Conservation (phyloP, 768 basidiomycete species). For the Collybia nuda region DNA sequence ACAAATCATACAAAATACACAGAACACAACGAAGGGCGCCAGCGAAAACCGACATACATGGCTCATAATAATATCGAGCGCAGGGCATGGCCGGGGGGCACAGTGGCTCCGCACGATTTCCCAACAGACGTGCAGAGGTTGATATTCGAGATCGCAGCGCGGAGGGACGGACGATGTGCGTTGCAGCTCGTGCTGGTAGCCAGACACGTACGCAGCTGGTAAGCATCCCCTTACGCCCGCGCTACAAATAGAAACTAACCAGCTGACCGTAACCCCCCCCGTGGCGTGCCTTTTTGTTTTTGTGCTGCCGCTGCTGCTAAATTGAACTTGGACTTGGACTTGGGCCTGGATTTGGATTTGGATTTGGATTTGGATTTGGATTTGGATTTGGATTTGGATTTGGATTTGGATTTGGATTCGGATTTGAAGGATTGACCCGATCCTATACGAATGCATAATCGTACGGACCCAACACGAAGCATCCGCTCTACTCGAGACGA, state of each 20-base stretch:
- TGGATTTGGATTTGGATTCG: background rate
- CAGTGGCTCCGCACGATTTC: constrained; percentile 1
- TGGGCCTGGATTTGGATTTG: too few relatives aligned
- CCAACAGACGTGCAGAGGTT: constrained; percentile 22
- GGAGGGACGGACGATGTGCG: constrained; percentile 14
- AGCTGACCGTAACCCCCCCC: too few relatives aligned
- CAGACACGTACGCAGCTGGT: constrained; percentile 23
- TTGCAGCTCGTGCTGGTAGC: constrained; percentile 22
- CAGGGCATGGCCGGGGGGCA: too few relatives aligned
- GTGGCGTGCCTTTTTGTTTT: too few relatives aligned
- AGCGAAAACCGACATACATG: too few relatives aligned
- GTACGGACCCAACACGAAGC: constrained; percentile 18
- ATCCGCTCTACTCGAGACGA: constrained; percentile 15
- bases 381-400: background rate
- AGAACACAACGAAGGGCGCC: too few relatives aligned
- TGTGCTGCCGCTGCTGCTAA: too few relatives aligned
- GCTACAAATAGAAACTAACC: too few relatives aligned
- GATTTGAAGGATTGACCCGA: constrained; percentile 22
- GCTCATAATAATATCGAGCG: too few relatives aligned
- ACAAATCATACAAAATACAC: too few relatives aligned
- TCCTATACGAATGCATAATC: constrained; percentile 25
- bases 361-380: too few relatives aligned
- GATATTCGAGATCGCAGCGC: constrained; percentile 26
- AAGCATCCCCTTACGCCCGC: constrained; percentile 2
- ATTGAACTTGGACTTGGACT: too few relatives aligned